Base-by-base conservation (phyloP, 2,329 filamentous ascomycete species). In the Colletotrichum limetticola region DNA sequence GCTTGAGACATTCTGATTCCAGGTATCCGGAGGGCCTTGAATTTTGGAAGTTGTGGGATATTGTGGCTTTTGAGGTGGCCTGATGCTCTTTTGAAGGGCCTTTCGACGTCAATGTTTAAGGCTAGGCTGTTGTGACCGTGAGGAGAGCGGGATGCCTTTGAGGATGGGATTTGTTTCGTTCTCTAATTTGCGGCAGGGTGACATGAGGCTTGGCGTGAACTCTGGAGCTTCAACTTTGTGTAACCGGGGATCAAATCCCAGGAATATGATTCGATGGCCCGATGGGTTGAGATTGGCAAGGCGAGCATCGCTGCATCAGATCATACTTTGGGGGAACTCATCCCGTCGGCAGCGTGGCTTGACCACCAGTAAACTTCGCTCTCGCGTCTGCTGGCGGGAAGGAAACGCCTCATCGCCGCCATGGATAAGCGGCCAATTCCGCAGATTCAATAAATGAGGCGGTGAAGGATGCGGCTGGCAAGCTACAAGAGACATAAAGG, bases 1-100 rank as follows among this genome's bases (percentile, higher is more conserved):
- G 32, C 24, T 26, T 68, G 65, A 72, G 65, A 72, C 69, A 68
- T 7, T 4, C 9, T 5, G 58, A 68, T 68, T 68, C 69, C 65
- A 72, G 65, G 65, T 63, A 68, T 37, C 56, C 65, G 69, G 69
- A 63, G 37, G 19, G 11, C 11, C 12, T 53, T 9, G 2, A 14
- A 11, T n/a, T 24, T 35, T 24, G 42, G 42, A 22, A 28, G 2
- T 16, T n/a, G 7, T 7, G 26, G 30, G 24, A 28, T 30, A 7
- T 9, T 24, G 42, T 2, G 12, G 42, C 42, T 22, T 49, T 22
- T 22, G 42, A 42, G 42, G 19, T 49, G 42, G 19, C 7, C 42
- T 22, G 42, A 22, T 49, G 42, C 42, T 49, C 19, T 22, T 22
- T 22, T 16, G 24, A 16, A 19, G 26, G 9, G 22, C 59, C 24